Conservation (phyloP, 1,284 basidiomycete genomes). For the Rhodotorula mucilaginosa region DNA sequence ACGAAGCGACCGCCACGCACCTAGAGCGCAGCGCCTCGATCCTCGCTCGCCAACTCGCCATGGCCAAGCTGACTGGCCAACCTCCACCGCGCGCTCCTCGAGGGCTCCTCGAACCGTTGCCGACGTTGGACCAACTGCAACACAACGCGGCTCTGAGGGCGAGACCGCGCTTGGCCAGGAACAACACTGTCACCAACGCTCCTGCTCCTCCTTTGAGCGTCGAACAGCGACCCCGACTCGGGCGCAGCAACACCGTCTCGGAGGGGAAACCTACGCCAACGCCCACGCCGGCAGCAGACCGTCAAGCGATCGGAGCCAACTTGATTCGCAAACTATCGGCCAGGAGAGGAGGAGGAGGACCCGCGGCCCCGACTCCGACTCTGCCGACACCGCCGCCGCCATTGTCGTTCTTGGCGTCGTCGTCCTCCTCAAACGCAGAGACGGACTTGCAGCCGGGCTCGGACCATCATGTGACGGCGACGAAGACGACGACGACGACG, state of each 20-base stretch:
- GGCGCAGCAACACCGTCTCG: constrained; percentile 32
- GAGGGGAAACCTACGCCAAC: constrained; percentile 3
- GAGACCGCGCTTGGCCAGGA: not conserved
- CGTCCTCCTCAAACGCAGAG: not conserved
- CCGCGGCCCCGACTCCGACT: not conserved
- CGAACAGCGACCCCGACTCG: not conserved
- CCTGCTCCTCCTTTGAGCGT: not conserved
- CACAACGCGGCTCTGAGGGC: constrained; percentile 14
- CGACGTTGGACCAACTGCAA: constrained; percentile 37
- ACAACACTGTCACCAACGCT: constrained; percentile 15
- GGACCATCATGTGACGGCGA: no score
- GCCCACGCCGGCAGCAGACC: constrained; percentile 2
- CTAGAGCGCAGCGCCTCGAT: constrained; percentile 41
- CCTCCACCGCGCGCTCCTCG: constrained; percentile 20
- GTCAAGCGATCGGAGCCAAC: constrained; percentile 37
- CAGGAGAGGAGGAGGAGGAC: constrained; percentile 17
- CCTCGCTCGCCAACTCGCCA: constrained; percentile 40
- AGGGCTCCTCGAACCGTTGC: constrained; percentile 24
- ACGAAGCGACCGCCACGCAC: not conserved
- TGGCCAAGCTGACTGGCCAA: constrained; percentile 42
- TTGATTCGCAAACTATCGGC: constrained; percentile 43
- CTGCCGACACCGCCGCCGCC: not conserved
- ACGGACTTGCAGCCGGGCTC: no score
- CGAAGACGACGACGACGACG: no score
- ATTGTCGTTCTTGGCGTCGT: constrained; percentile 13